Evolutionary conservation across 1,284 basidiomycete genomes (phyloP), one percentile per base, ranked within the genome.

Genomic region (Leccinum fuscescens): DNA sequence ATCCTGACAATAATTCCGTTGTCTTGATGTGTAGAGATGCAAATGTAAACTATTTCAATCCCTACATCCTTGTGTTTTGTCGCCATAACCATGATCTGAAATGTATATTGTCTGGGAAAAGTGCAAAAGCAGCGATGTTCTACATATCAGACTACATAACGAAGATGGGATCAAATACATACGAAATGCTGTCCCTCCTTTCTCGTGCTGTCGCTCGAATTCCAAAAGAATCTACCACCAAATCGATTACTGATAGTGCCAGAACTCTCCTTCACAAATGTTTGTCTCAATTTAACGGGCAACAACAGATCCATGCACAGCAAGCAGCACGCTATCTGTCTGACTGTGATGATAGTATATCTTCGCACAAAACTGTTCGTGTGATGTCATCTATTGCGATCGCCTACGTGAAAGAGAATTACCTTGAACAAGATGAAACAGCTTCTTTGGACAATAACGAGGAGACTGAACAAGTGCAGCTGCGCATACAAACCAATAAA

Each of bases 61-160:
- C 24, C 0, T 61, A 66, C 2, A 58, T 66, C 5, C 59, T 66
- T 1, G 62, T 66, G 0, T 66, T 64, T 27, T 66, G 65, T 35
- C 15, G 54, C 0, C 65, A 66, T 7, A 66, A 66, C 12, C 57
- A 66, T 17, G 54, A 66, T 3, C 22, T 66, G 0, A 66, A 66
- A 17, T 66, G 65, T 9, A 66, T 66, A 0, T 27, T 66, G 0
- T 66, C 59, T 0, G 62, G 64, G 0, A 63, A 63, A 7, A 51
- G 55, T 39, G 59, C 59, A 1, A 66, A 66, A 6, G 65, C 61
- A 1, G 65, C 65, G 0, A 66, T 66, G 65, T 66, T 66, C 9
- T 66, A 66, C 2, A 66, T 66, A 1, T 60, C 55, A 0, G 59
- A 66, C 6, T 66, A 66, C 6, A 66, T 66, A 0, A 66, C 55